phyloP scores from a whole-genome alignment of 768 basidiomycete genomes.

The Suillus paluster region DNA sequence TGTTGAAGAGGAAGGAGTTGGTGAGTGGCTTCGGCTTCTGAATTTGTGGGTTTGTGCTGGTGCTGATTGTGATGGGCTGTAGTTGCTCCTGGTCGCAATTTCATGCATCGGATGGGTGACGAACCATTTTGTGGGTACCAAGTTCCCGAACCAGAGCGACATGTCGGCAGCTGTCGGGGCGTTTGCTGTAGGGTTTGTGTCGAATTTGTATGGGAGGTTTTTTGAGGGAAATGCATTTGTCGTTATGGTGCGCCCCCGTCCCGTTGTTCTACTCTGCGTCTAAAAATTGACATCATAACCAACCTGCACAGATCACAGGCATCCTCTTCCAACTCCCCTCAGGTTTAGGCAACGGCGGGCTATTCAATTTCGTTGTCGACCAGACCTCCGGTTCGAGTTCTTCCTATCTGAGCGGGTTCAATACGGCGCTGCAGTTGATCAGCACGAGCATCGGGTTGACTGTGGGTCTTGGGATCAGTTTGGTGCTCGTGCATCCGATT shows the following conservation, averaged over 20 bases:
- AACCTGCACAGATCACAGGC: conserved; percentile 57
- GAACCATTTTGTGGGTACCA: conserved; percentile 65
- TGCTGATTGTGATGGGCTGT: conserved; percentile 25
- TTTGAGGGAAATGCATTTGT: conserved; percentile 79
- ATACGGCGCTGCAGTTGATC: conserved; percentile 76
- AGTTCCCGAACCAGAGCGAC: conserved; percentile 72
- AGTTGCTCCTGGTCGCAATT: conserved; percentile 56
- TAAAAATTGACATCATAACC: neutral
- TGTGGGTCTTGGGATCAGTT: conserved; percentile 74
- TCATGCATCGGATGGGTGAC: conserved; percentile 76
- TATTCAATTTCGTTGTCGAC: conserved; percentile 69
- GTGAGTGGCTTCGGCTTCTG: conserved; percentile 35
- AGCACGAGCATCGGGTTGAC: conserved; percentile 80
- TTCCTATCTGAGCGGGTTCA: conserved; percentile 72
- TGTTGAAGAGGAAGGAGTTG: conserved; percentile 56
- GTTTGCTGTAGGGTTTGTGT: conserved; percentile 79
- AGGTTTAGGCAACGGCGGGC: conserved; percentile 78
- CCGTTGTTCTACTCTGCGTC: neutral
- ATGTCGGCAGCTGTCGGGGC: conserved; percentile 82
- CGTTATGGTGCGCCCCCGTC: conserved; percentile 61
- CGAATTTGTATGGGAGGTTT: conserved; percentile 78
- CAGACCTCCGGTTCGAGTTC: conserved; percentile 54
- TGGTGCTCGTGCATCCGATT: conserved; percentile 68
- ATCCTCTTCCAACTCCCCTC: conserved; percentile 87
- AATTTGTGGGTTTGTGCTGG: neutral